Evolutionary conservation across 768 basidiomycete species (phyloP).

Genomic region (Rhodotorula kratochvilovae): DNA sequence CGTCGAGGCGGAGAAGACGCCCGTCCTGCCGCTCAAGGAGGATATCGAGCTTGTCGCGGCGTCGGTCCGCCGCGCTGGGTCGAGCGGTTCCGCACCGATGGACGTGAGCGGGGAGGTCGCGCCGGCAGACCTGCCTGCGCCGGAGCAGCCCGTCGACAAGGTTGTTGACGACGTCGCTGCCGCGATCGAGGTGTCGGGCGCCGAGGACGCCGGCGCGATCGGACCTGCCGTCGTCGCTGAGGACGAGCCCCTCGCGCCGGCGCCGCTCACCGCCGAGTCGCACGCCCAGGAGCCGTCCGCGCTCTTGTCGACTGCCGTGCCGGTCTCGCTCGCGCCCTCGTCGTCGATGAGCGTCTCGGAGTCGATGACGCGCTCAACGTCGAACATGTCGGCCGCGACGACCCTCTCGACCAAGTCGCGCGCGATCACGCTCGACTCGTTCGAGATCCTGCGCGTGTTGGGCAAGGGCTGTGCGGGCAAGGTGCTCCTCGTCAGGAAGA

Average conservation of each 20-base stretch:
- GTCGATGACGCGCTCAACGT: conserved; percentile 17
- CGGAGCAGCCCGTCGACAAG: not conserved
- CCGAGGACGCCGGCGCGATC: too few relatives aligned
- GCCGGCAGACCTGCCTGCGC: not conserved
- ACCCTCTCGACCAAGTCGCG: conserved; percentile 53
- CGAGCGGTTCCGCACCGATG: not conserved
- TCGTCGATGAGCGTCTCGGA: not conserved
- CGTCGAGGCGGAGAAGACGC: too few relatives aligned
- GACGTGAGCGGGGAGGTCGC: not conserved
- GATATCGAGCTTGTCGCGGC: not conserved
- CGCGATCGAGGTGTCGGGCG: too few relatives aligned
- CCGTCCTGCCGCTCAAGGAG: too few relatives aligned
- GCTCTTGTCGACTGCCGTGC: not conserved
- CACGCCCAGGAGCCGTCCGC: too few relatives aligned
- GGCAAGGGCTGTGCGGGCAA: conserved; percentile 98
- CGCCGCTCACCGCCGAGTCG: too few relatives aligned
- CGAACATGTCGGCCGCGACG: not conserved
- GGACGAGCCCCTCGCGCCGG: not conserved
- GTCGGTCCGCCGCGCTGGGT: not conserved
- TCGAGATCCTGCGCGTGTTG: conserved; percentile 93
- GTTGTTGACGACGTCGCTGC: not conserved
- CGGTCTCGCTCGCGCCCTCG: not conserved
- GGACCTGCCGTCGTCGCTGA: not conserved
- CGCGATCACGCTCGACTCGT: conserved; percentile 71
- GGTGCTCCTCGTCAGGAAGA: conserved; percentile 79